Evolutionary conservation across 495 filamentous ascomycete genomes (phyloP).

Genomic region (Penicillium desertorum): DNA sequence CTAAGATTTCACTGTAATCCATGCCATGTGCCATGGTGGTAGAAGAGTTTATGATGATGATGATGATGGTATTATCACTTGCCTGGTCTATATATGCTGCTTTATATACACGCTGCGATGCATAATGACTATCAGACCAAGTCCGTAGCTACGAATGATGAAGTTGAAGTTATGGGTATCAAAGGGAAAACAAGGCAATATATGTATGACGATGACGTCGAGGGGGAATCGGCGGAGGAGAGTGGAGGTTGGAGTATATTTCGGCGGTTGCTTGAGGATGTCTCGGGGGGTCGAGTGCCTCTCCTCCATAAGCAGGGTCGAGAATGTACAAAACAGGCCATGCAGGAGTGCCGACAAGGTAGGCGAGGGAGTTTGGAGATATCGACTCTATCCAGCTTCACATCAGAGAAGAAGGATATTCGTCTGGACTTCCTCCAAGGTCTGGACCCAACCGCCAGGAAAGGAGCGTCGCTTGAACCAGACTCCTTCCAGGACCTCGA

Average conservation of each 20-base stretch:
- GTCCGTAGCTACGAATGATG: background rate
- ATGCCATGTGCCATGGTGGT: too few relatives aligned
- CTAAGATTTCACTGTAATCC: too few relatives aligned
- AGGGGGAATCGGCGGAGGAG: background rate
- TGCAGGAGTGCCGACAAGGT: too few relatives aligned
- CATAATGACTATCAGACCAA: background rate
- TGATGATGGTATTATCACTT: background rate
- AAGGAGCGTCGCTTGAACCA: slow-evolving; percentile 44
- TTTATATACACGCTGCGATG: background rate
- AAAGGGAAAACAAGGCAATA: background rate
- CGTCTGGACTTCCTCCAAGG: slow-evolving; percentile 40
- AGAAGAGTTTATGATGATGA: too few relatives aligned
- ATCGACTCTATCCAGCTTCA: background rate
- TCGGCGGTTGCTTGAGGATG: too few relatives aligned
- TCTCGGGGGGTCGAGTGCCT: too few relatives aligned
- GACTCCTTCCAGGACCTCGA: slow-evolving; percentile 35
- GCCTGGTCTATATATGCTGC: slow-evolving; percentile 1
- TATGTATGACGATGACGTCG: background rate
- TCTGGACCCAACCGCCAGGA: slow-evolving; percentile 42
- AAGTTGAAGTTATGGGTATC: slow-evolving; percentile 3
- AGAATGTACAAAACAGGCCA: too few relatives aligned
- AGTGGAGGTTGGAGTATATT: background rate
- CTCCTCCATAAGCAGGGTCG: too few relatives aligned
- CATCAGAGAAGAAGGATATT: slow-evolving; percentile 35
- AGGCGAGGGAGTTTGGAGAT: background rate